phyloP scores from a whole-genome alignment of 352 stramenopile genomes.

The Phytophthora idaei region DNA sequence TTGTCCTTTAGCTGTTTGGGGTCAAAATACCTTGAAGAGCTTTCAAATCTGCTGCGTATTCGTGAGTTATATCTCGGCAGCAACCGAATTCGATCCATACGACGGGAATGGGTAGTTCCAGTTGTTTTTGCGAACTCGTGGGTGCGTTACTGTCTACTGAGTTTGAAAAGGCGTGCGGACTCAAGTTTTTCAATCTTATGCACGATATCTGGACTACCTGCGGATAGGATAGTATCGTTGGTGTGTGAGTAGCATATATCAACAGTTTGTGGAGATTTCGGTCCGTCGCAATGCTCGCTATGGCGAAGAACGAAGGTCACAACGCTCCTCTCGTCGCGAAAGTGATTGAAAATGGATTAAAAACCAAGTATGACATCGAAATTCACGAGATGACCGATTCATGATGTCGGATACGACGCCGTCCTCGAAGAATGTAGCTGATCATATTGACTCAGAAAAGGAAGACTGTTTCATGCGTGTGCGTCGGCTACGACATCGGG shows the following conservation, averaged over 20 bases:
- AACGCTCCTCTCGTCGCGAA: too few species aligned
- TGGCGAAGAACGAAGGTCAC: background rate
- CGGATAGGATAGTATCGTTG: slow-evolving; percentile 14
- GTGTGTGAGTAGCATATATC: slow-evolving; percentile 1
- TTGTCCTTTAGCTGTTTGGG: slow-evolving; percentile 81
- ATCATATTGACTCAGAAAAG: too few species aligned
- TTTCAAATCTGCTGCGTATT: slow-evolving; percentile 76
- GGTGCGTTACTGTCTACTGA: too few species aligned
- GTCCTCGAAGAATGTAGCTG: too few species aligned
- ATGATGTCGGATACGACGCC: too few species aligned
- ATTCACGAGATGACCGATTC: too few species aligned
- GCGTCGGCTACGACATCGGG: too few species aligned
- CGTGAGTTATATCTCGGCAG: slow-evolving; percentile 79
- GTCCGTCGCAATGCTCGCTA: background rate
- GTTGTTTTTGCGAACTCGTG: too few species aligned
- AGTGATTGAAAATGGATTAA: background rate
- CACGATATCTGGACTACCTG: slow-evolving; percentile 13
- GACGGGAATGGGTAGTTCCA: too few species aligned
- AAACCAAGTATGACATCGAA: too few species aligned
- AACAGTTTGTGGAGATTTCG: slow-evolving; percentile 7
- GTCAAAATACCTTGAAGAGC: slow-evolving; percentile 62
- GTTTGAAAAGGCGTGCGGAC: too few species aligned
- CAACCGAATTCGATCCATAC: slow-evolving; percentile 62
- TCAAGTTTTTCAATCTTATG: slow-evolving; percentile 2
- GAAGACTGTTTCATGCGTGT: too few species aligned